phyloP scores from a whole-genome alignment of 805 yeast genomes.

The Hanseniaspora taiwanica region DNA sequence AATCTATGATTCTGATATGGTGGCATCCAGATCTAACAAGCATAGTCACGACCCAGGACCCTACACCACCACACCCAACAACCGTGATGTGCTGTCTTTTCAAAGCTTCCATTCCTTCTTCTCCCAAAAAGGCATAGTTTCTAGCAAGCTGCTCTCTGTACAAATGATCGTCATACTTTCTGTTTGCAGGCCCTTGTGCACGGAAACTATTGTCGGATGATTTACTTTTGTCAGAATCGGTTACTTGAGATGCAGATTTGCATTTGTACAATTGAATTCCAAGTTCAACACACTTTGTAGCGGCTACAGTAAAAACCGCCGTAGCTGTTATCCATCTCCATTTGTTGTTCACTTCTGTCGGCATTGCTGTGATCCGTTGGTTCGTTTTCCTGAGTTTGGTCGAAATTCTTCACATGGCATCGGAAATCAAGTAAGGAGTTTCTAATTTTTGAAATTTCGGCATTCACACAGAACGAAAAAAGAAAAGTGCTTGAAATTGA shows the following conservation, averaged over 20 bases:
- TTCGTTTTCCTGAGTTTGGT: too few relatives aligned
- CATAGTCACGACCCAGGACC: constrained; percentile 92
- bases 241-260: too few relatives aligned
- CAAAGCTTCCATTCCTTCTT: constrained; percentile 65
- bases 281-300: constrained; percentile 19
- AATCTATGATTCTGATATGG: constrained; percentile 69
- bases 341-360: constrained; percentile 4
- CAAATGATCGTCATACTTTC: constrained; percentile 46
- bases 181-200: constrained; percentile 1
- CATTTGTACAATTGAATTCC: constrained; percentile 9
- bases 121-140: constrained; percentile 83
- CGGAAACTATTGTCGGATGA: constrained; percentile 3
- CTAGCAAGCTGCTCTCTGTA: constrained; percentile 87
- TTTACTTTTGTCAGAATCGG: background rate
- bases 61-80: constrained; percentile 96
- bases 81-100: constrained; percentile 63
- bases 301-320: constrained; percentile 20
- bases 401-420: too few relatives aligned
- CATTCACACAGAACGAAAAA: background rate
- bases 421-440: too few relatives aligned
- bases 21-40: constrained; percentile 83
- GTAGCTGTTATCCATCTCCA: constrained; percentile 23
- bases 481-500: background rate
- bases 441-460: background rate
- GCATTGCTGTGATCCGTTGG: background rate